Conservation (phyloP, 2,329 filamentous ascomycete genomes). For the Parascedosporium putredinis region DNA sequence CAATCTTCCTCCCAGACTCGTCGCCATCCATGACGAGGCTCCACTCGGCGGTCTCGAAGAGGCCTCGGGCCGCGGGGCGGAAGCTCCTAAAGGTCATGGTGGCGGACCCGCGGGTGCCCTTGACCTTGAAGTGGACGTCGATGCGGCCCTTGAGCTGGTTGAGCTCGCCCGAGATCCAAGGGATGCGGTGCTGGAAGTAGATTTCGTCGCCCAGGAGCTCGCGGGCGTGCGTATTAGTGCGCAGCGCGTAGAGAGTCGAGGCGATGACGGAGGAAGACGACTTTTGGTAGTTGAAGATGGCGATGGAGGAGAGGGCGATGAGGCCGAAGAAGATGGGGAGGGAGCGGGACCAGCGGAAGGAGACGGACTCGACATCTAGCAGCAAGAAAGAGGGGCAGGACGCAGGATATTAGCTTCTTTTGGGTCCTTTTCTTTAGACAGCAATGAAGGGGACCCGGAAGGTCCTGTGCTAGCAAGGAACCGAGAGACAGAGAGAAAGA, state of each 20-base stretch:
- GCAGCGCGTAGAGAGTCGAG: conserved; percentile 82
- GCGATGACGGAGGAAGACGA: conserved; percentile 76
- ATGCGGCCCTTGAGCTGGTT: conserved; percentile 90
- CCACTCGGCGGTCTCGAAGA: conserved; percentile 88
- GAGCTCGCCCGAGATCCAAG: conserved; percentile 78
- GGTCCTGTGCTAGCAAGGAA: too few relatives aligned
- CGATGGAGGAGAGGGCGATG: conserved; percentile 61
- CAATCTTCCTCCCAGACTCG: conserved; percentile 36
- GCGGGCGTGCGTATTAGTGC: conserved; percentile 66
- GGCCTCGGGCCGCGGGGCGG: conserved; percentile 46
- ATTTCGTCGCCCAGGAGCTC: conserved; percentile 77
- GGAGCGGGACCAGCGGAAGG: conserved; percentile 57
- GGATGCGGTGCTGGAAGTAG: conserved; percentile 68
- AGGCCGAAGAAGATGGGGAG: conserved; percentile 71
- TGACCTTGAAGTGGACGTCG: conserved; percentile 77
- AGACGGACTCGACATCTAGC: conserved; percentile 1
- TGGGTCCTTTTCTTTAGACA: background rate
- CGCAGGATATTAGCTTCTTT: background rate
- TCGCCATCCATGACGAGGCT: conserved; percentile 59
- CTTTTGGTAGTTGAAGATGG: conserved; percentile 99
- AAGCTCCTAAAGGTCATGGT: conserved; percentile 73
- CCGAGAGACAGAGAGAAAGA: too few relatives aligned
- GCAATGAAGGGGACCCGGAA: background rate
- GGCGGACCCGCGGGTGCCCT: conserved; percentile 60
- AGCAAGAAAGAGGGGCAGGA: background rate